These are phyloP conservation scores for Tylopilus felleus DNA, from an alignment of 768 basidiomycete genomes.

Conservation along the genomic window DNA sequence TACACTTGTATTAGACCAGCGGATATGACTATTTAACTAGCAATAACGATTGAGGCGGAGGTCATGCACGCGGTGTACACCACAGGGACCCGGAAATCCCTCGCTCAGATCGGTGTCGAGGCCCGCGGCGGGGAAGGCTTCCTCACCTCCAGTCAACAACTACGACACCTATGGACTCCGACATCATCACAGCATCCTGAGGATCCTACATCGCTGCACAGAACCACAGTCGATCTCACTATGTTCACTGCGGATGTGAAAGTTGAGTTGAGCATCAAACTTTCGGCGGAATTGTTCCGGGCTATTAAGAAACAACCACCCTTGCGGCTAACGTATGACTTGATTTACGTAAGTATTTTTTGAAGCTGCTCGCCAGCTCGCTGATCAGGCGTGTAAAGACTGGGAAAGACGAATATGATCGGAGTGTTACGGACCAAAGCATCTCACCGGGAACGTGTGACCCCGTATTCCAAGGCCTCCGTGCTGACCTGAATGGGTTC, in stretches of 20 bases:
- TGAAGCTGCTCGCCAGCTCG: no score
- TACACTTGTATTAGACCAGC: no score
- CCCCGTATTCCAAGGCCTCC: background rate
- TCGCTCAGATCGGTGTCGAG: background rate
- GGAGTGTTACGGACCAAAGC: background rate
- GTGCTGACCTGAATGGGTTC: background rate
- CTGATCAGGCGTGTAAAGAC: background rate
- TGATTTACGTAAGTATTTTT: background rate
- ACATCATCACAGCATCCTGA: background rate
- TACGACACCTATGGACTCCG: no score
- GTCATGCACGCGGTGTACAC: slow-evolving; percentile 62
- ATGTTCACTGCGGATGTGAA: background rate
- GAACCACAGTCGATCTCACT: background rate
- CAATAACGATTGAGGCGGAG: slow-evolving; percentile 73
- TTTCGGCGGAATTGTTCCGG: background rate
- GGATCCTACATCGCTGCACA: background rate
- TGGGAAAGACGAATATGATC: background rate
- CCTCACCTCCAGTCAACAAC: background rate
- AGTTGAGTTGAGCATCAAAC: background rate
- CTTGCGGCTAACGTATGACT: background rate
- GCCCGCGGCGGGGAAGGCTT: background rate
- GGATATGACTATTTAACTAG: slow-evolving; percentile 30
- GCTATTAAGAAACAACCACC: background rate
- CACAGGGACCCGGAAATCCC: background rate
- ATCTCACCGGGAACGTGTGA: background rate